These are phyloP conservation scores for Ambrosiella cleistominuta DNA, from an alignment of 2,329 filamentous ascomycete genomes.

Conservation along the genomic window DNA sequence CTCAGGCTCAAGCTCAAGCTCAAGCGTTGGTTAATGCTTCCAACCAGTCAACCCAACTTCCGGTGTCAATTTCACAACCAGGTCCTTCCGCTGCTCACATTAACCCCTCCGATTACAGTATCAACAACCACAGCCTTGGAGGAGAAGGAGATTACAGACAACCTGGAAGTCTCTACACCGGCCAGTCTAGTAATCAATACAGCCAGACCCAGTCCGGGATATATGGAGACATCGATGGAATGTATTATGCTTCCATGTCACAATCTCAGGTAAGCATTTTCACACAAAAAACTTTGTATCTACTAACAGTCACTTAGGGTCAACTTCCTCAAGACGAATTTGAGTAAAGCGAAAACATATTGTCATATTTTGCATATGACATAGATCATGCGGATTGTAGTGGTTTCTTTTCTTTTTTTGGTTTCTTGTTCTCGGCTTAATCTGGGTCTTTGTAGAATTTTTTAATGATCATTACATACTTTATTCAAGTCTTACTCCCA, in stretches of 20 bases:
- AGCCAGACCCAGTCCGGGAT: constrained; percentile 64
- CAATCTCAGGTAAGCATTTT: constrained; percentile 55
- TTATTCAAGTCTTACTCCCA: neutral
- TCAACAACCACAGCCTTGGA: constrained; percentile 44
- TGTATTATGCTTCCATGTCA: constrained; percentile 75
- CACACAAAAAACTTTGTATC: neutral
- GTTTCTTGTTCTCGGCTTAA: neutral
- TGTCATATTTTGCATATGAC: too few relatives aligned
- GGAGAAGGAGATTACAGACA: constrained; percentile 64
- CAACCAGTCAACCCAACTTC: constrained; percentile 1
- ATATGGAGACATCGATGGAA: constrained; percentile 64
- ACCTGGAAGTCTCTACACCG: constrained; percentile 58
- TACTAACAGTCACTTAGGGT: constrained; percentile 18
- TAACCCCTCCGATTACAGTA: constrained; percentile 39
- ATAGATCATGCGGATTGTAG: neutral
- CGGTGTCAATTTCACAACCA: constrained; percentile 21
- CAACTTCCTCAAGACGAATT: constrained; percentile 30
- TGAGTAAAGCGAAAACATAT: constrained; percentile 18
- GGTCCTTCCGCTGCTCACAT: constrained; percentile 36
- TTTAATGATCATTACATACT: neutral
- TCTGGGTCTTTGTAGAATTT: neutral
- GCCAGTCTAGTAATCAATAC: constrained; percentile 58
- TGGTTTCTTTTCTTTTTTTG: neutral
- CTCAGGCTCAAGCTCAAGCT: constrained; percentile 8
- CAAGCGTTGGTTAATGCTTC: constrained; percentile 1